A percentile compares a stretch with the other conserved stretches of the same genome.
Conservation (phyloP, 2,329 filamentous ascomycete genomes). For the Macroventuria anomochaeta region DNA sequence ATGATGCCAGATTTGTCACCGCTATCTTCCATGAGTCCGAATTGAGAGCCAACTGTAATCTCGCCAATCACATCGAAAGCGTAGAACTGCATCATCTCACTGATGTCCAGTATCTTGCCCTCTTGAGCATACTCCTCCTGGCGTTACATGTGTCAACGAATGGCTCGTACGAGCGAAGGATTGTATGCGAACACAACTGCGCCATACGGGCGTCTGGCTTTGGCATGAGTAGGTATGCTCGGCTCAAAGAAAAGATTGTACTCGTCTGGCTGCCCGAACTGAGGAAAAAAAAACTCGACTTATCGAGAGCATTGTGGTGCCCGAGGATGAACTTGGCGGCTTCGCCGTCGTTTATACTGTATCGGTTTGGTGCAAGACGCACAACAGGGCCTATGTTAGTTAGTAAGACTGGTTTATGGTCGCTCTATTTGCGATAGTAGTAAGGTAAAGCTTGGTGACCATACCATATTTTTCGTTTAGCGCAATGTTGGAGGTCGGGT, state of each 20-base stretch:
- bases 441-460: too few species aligned
- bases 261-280: conserved; percentile 18
- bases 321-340: conserved; percentile 17
- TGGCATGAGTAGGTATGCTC: conserved; percentile 42
- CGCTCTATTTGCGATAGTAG: too few species aligned
- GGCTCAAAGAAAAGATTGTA: conserved; percentile 49
- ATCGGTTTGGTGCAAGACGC: conserved; percentile 23
- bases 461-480: conserved; percentile 52
- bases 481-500: conserved; percentile 48
- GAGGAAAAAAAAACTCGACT: conserved; percentile 36
- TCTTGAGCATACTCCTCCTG: conserved; percentile 26
- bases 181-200: conserved; percentile 48
- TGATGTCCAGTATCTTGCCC: conserved; percentile 47
- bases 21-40: conserved; percentile 23
- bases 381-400: conserved; percentile 16
- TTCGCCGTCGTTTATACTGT: conserved; percentile 22
- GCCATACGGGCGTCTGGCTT: conserved; percentile 46
- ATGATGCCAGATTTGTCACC: conserved; percentile 18
- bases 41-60: conserved; percentile 52
- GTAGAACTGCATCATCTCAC: conserved; percentile 56
- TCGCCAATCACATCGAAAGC: conserved; percentile 61
- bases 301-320: conserved; percentile 14
- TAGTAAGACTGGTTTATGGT: neutral
- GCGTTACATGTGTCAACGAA: conserved; percentile 48
- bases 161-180: conserved; percentile 48